These are phyloP conservation scores for Arachnomyces sp. DNA, from an alignment of 2,329 filamentous ascomycete genomes.

Conservation along the genomic window DNA sequence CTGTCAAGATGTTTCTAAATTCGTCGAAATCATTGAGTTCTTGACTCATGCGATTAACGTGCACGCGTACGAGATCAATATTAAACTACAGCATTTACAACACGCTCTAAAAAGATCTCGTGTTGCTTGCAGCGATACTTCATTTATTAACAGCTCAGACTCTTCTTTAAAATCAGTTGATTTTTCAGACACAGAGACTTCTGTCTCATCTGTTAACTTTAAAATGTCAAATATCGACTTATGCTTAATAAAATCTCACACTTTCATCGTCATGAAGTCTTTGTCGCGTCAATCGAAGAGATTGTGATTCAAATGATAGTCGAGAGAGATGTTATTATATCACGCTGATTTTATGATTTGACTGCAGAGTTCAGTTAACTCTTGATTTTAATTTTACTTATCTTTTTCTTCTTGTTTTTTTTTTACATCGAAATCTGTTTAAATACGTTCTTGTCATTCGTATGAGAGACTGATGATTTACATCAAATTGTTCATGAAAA, in stretches of 20 bases:
- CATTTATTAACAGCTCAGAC: conserved; percentile 11
- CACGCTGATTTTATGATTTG: no score
- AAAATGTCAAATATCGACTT: conserved; percentile 13
- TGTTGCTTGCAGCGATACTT: conserved; percentile 8
- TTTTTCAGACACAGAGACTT: conserved; percentile 11
- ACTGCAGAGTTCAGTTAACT: no score
- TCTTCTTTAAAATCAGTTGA: conserved; percentile 8
- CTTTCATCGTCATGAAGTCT: no score
- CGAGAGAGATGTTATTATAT: no score
- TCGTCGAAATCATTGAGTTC: conserved; percentile 15
- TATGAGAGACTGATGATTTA: no score
- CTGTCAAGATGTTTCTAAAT: conserved; percentile 14
- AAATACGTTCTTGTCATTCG: no score
- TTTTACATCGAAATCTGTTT: no score
- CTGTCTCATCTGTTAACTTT: conserved; percentile 12
- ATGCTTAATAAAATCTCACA: conserved; percentile 5
- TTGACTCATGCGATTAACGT: conserved; percentile 12
- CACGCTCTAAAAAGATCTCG: neutral
- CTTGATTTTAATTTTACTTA: no score
- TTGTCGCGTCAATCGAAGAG: no score
- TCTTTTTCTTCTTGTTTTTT: no score
- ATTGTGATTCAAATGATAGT: no score
- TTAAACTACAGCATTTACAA: conserved; percentile 14
- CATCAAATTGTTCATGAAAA: no score
- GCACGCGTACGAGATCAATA: conserved; percentile 14